phyloP scores from a whole-genome alignment of 2,329 filamentous ascomycete species.

The Claviceps sp. region DNA sequence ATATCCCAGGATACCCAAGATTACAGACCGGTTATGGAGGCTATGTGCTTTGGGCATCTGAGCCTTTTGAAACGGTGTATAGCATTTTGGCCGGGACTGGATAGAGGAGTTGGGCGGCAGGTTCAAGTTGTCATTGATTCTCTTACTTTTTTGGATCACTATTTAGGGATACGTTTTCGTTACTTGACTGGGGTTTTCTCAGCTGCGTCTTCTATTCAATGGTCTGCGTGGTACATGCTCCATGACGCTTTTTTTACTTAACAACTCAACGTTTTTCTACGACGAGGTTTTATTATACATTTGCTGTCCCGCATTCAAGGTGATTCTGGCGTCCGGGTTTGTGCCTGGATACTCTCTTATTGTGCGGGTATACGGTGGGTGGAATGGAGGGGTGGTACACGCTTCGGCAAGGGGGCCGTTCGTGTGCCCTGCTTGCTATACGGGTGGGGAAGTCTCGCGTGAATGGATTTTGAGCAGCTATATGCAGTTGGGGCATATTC shows the following conservation, averaged over 20 bases:
- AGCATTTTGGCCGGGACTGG: conserved; percentile 21
- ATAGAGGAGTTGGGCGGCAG: conserved; percentile 26
- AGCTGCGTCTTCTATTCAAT: not conserved
- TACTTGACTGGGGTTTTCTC: not conserved
- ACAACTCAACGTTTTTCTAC: too few species aligned
- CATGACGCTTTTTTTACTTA: not conserved
- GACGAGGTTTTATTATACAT: too few species aligned
- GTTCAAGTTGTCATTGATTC: conserved; percentile 5
- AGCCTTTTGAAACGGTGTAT: conserved; percentile 18
- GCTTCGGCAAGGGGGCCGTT: too few species aligned
- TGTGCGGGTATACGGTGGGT: too few species aligned
- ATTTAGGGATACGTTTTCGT: not conserved
- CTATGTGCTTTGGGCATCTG: conserved; percentile 20
- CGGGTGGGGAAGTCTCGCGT: too few species aligned
- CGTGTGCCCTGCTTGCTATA: too few species aligned
- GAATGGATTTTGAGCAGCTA: too few species aligned
- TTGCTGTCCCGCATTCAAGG: too few species aligned
- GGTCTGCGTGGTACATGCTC: not conserved
- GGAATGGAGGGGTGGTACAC: too few species aligned
- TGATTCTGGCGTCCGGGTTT: too few species aligned
- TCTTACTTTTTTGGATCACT: not conserved
- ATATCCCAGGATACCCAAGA: conserved; percentile 23
- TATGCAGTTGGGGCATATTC: too few species aligned
- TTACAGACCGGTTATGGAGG: conserved; percentile 21
- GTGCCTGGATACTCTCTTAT: too few species aligned